Base-by-base conservation (phyloP, 1,284 basidiomycete species). In the Psilocybe mexicana region DNA sequence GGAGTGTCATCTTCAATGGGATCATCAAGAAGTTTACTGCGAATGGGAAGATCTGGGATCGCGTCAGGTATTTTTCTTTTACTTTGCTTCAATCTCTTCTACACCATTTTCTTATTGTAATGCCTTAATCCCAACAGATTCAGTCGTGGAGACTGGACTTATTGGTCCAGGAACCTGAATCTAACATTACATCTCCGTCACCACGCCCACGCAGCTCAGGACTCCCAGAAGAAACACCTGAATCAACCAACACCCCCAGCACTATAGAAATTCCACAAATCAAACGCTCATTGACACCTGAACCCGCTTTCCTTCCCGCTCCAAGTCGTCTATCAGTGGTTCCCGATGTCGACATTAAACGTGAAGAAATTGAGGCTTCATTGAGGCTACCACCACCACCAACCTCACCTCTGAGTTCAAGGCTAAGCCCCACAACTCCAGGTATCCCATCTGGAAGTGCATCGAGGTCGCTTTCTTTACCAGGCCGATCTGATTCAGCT, bases 1-100 rank as follows among this genome's bases (percentile, higher is more conserved):
- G 0, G 67, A 71, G 33, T 76, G 70, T 26, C 88, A 91, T 67
- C 61, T 90, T 11, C 61, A 69, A 3, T 79, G 78, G 72, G 82
- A 86, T 65, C 88, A 91, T 64, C 35, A 64, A 0, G 78, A 78
- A 23, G 72, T 83, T 23, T 65, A 70, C 42, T 65, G 72, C 0
- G 67, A 70, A 40, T 87, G 85, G 84, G 57, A 69, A 33, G 63
- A 69, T 40, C 52, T 69, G n/a, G 65, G 67, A 2, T 63, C 68
- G 10, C 48, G 61, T 44, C 59, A 66, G 52, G 69, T 71, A 18
- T 40, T 68, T 64, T 11, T 14, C n/a, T 24, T 12, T 7, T 44
- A 25, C 40, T 25, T 54, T 12, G 24, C 30, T 36, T 36, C 4
- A 40, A n/a, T 55, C 57, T 50, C 12, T n/a, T 25, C 23, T 3